These are phyloP conservation scores for Exophiala sp. DNA, from an alignment of 2,329 filamentous ascomycete species.

Conservation along the genomic window DNA sequence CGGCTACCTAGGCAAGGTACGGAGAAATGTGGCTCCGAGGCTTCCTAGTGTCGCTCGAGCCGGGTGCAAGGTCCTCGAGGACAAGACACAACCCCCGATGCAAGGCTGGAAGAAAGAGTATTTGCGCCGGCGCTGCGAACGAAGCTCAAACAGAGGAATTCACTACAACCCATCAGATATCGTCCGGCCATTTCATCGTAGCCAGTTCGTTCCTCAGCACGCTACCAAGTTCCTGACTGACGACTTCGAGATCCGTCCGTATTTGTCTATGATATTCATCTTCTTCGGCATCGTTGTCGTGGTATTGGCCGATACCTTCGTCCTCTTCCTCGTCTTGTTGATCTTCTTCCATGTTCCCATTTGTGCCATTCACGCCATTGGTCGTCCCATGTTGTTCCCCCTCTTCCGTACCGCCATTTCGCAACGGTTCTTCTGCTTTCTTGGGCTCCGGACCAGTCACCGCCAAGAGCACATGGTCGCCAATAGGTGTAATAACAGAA, in stretches of 20 bases:
- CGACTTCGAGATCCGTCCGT: slow-evolving; percentile 25
- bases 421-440: background rate
- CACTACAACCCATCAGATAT: slow-evolving; percentile 21
- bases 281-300: slow-evolving; percentile 13
- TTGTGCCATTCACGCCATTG: background rate
- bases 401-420: slow-evolving; percentile 3
- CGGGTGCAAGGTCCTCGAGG: too few species aligned
- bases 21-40: too few species aligned
- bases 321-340: background rate
- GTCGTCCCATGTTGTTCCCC: background rate
- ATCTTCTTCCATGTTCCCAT: slow-evolving; percentile 3
- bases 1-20: too few species aligned
- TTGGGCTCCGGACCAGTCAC: slow-evolving; percentile 26
- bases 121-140: background rate
- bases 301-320: slow-evolving; percentile 3
- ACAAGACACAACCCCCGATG: too few species aligned
- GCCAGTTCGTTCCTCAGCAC: slow-evolving; percentile 24
- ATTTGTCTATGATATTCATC: slow-evolving; percentile 15
- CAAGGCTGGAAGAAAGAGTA: too few species aligned
- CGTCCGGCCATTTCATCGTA: slow-evolving; percentile 27
- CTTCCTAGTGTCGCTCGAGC: too few species aligned
- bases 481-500: slow-evolving; percentile 27
- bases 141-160: background rate
- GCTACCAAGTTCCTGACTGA: slow-evolving; percentile 25
- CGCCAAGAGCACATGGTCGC: slow-evolving; percentile 27